Conservation (phyloP, 2,329 filamentous ascomycete genomes). For the Hymenoscyphus repandus region DNA sequence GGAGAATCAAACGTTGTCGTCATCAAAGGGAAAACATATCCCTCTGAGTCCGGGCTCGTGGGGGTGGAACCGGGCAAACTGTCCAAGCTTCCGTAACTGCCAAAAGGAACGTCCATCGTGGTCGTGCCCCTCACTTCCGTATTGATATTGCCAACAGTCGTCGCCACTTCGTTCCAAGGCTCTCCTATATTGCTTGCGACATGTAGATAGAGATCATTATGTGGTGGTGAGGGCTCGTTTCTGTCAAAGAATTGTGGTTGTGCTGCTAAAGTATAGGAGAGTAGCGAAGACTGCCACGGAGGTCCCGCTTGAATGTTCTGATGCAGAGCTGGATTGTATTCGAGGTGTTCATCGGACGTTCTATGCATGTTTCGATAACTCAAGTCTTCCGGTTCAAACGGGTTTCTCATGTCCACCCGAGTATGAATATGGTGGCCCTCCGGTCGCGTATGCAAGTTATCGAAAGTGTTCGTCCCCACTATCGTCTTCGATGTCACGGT, state of each 20-base stretch:
- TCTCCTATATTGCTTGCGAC: constrained; percentile 15
- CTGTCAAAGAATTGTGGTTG: constrained; percentile 15
- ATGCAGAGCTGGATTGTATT: constrained; percentile 11
- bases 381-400: constrained; percentile 1
- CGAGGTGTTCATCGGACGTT: constrained; percentile 2
- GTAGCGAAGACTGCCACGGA: constrained; percentile 13
- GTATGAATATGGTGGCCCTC: neutral
- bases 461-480: neutral
- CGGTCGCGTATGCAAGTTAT: neutral
- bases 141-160: constrained; percentile 7
- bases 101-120: constrained; percentile 20
- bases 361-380: constrained; percentile 9
- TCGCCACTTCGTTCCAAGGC: constrained; percentile 16
- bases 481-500: neutral
- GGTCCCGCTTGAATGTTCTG: constrained; percentile 6
- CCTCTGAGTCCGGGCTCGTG: constrained; percentile 18
- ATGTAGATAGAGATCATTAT: constrained; percentile 13
- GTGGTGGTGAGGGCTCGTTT: constrained; percentile 12
- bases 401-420: neutral
- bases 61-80: constrained; percentile 9
- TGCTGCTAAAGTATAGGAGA: constrained; percentile 19
- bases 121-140: constrained; percentile 17
- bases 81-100: constrained; percentile 23
- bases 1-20: constrained; percentile 12
- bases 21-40: constrained; percentile 19